phyloP scores from a whole-genome alignment of 768 basidiomycete genomes.

The Rhodocollybia butyracea region DNA sequence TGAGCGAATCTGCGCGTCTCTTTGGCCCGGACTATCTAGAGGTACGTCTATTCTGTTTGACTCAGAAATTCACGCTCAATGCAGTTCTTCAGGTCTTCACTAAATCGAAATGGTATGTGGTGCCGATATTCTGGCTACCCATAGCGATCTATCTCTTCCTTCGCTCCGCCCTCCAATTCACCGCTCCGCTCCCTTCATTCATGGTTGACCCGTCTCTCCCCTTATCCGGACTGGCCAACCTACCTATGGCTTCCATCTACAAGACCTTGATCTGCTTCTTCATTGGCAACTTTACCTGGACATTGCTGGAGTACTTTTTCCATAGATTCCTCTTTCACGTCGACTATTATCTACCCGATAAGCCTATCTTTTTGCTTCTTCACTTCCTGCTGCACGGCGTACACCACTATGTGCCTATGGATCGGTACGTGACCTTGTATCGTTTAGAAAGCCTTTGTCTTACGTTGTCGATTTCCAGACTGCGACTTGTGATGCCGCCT shows the following conservation, averaged over 20 bases:
- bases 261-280: conserved; percentile 72
- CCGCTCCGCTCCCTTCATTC: conserved; percentile 65
- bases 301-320: conserved; percentile 85
- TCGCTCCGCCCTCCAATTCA: conserved; percentile 83
- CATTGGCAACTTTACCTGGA: conserved; percentile 89
- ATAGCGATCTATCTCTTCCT: conserved; percentile 77
- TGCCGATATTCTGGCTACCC: conserved; percentile 90
- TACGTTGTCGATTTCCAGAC: conserved; percentile 32
- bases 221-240: conserved; percentile 38
- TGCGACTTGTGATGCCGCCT: conserved; percentile 98
- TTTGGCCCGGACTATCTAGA: conserved; percentile 84
- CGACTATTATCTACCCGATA: conserved; percentile 84
- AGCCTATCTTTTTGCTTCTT: conserved; percentile 69
- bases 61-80: neutral
- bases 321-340: conserved; percentile 98
- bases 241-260: conserved; percentile 48
- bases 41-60: conserved; percentile 34
- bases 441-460: neutral
- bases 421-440: conserved; percentile 49
- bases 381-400: conserved; percentile 95
- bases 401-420: conserved; percentile 98
- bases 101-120: conserved; percentile 89
- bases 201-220: conserved; percentile 53
- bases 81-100: conserved; percentile 58
- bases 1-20: conserved; percentile 78